Evolutionary conservation across 176 grass and related monocot genomes (phyloP).

Genomic region (Eleusine coracana): DNA sequence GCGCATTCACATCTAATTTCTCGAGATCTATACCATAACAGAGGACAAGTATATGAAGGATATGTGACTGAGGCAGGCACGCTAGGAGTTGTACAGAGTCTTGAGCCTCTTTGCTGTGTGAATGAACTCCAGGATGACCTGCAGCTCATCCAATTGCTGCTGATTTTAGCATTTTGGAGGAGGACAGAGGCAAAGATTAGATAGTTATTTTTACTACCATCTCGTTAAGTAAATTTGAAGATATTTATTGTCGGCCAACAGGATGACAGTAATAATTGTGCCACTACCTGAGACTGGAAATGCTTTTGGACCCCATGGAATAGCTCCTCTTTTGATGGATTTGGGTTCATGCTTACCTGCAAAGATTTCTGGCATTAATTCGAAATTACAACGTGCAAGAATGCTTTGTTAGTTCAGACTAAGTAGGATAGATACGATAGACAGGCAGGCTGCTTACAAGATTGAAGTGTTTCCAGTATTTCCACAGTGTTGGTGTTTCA

Average conservation of each 20-base stretch:
- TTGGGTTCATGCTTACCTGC: conserved; percentile 73
- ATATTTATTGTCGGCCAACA: background rate
- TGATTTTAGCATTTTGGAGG: conserved; percentile 45
- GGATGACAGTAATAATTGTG: background rate
- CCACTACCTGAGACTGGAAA: conserved; percentile 77
- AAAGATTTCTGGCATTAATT: conserved; percentile 14
- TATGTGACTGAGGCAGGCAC: background rate
- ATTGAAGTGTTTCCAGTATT: conserved; percentile 91
- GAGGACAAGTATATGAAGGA: background rate
- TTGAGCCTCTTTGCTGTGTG: conserved; percentile 69
- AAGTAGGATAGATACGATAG: background rate
- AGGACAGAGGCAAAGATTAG: conserved; percentile 31
- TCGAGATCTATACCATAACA: conserved; percentile 7
- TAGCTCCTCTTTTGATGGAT: conserved; percentile 74
- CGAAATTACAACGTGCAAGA: background rate
- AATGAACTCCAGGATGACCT: conserved; percentile 77
- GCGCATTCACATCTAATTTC: conserved; percentile 27
- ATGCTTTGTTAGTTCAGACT: background rate
- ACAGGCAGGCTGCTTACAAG: conserved; percentile 51
- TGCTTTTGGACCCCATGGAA: conserved; percentile 73
- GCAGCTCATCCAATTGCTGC: conserved; percentile 80
- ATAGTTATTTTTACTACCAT: background rate
- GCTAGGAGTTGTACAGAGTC: conserved; percentile 48
- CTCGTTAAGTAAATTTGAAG: background rate
- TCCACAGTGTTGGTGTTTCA: conserved; percentile 68